Base-by-base conservation (phyloP, 345 rosid species). In the Moricandia moricandioides region DNA sequence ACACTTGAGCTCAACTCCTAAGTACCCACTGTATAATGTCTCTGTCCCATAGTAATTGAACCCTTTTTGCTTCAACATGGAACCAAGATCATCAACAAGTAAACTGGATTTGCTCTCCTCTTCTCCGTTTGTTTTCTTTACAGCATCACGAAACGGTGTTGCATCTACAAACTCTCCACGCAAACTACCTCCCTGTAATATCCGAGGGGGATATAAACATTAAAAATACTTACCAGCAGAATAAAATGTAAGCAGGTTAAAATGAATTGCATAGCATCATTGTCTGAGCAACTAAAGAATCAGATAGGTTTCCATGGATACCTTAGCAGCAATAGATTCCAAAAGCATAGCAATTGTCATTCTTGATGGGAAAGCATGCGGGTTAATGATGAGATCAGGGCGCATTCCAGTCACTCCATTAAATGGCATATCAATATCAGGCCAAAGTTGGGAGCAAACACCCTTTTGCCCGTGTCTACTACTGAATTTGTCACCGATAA, bases 401-500 rank as follows among this genome's bases (percentile, higher is more conserved):
- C 94, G 97, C 93, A 95, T 95, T 73, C 97, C 99, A 1, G 97
- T 95, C 59, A 80, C 83, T 76, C 99, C 97, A 68, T 91, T 88
- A 81, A 95, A 95, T 17, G 99, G 99, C 99, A 95, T 95, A 71
- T 95, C 96, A 60, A 89, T 84, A 65, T 95, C 97, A 56, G 97
- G 97, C 97, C 97, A 95, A 61, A 95, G 68, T 31, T 95, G 99
- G 26, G 99, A 95, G 82, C 99, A 92, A 55, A 95, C 97, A 81
- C 99, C 99, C 87, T 95, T 95, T 80, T 92, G 97, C 29, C 99
- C 97, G 69, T 95, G 99, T 81, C 99, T 88, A 79, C 99, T 95
- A 62, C 99, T 95, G 83, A 95, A 95, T 78, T 92, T 95, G 80
- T 95, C 99, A 78, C 99, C 97, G 47, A 95, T 92, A 43, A 92